Percentiles rank a stretch among this genome's conserved stretches.
phyloP scores from a whole-genome alignment of 345 rosid species.

The Cardiospermum halicacabum region DNA sequence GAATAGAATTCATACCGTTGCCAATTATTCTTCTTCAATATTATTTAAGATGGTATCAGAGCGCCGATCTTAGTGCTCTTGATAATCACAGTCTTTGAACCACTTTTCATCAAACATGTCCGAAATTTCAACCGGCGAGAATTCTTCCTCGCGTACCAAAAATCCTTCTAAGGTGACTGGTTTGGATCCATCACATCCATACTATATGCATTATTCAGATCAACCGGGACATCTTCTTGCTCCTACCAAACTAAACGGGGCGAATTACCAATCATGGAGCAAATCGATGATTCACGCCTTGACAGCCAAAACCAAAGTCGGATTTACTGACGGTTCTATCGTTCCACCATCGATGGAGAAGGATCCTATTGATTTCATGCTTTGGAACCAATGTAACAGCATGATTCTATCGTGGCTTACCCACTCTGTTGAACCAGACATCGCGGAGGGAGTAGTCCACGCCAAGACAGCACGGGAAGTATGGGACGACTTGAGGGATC shows the following conservation, averaged over 20 bases:
- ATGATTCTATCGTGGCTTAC: conserved; percentile 13
- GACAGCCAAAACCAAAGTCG: not conserved
- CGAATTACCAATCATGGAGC: not conserved
- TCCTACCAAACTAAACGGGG: not conserved
- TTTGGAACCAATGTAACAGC: not conserved
- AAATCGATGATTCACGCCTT: not conserved
- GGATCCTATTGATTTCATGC: not conserved
- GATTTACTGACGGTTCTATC: not conserved
- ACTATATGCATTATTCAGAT: not conserved
- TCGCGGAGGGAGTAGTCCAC: conserved; percentile 7
- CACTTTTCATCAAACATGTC: too few species aligned
- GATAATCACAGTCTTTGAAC: too few species aligned
- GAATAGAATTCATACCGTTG: too few species aligned
- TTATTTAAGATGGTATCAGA: too few species aligned
- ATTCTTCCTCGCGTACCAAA: too few species aligned
- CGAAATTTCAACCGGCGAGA: too few species aligned
- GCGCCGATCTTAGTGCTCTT: too few species aligned
- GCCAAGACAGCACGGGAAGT: conserved; percentile 5
- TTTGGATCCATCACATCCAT: not conserved
- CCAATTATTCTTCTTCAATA: too few species aligned
- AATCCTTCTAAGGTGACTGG: too few species aligned
- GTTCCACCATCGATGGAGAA: not conserved
- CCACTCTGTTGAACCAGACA: conserved; percentile 4
- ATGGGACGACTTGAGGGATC: conserved; percentile 15
- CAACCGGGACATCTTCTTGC: not conserved